These are phyloP conservation scores for Arachnopeziza araneosa DNA, from an alignment of 2,329 filamentous ascomycete genomes.

Conservation along the genomic window DNA sequence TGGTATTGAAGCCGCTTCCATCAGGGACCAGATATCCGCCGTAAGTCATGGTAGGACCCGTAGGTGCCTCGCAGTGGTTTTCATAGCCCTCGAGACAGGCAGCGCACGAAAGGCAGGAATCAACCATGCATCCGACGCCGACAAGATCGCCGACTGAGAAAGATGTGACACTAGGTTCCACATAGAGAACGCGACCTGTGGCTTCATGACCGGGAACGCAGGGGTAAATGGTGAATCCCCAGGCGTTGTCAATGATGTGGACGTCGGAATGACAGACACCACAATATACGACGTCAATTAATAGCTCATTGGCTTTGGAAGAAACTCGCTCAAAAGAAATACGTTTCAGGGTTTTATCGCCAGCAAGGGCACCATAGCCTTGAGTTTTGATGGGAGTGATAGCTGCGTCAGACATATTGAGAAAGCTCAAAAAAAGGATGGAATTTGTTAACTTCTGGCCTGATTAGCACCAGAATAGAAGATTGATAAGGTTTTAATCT, in stretches of 20 bases:
- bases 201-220: background rate
- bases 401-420: background rate
- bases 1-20: background rate
- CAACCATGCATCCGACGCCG: background rate
- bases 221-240: background rate
- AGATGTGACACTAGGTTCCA: background rate
- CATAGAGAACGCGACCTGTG: background rate
- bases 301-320: background rate
- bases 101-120: background rate
- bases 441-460: background rate
- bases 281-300: background rate
- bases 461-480: background rate
- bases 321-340: background rate
- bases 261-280: constrained; percentile 1
- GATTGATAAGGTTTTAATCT: background rate
- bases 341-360: background rate
- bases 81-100: background rate
- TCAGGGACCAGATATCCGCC: background rate
- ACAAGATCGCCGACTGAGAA: background rate
- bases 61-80: background rate
- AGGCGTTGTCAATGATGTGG: background rate
- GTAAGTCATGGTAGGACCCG: background rate
- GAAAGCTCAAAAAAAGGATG: background rate
- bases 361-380: background rate
- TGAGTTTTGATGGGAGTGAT: background rate